Conservation (phyloP, 2,329 filamentous ascomycete species). For the Arthroderma uncinatum region DNA sequence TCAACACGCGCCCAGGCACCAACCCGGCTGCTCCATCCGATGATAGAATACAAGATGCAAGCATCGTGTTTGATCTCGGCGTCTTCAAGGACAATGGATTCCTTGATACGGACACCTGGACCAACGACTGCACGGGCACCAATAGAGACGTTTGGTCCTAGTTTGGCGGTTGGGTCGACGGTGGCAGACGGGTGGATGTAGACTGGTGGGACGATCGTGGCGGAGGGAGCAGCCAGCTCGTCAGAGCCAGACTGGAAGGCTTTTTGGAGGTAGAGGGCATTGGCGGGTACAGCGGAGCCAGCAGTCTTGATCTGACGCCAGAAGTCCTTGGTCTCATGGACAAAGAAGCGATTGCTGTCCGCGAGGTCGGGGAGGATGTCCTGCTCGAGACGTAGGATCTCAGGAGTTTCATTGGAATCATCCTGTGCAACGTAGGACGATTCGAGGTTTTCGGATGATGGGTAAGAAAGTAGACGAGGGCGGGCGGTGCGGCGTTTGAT, state of each 20-base stretch:
- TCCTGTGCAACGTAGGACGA: slow-evolving; percentile 55
- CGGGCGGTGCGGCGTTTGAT: slow-evolving; percentile 93
- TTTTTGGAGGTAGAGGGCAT: slow-evolving; percentile 91
- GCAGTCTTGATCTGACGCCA: slow-evolving; percentile 99
- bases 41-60: slow-evolving; percentile 88
- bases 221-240: slow-evolving; percentile 71
- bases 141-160: slow-evolving; percentile 92
- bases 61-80: slow-evolving; percentile 94
- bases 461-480: slow-evolving; percentile 85
- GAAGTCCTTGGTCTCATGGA: slow-evolving; percentile 97
- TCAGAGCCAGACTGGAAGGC: slow-evolving; percentile 71
- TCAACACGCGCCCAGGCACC: slow-evolving; percentile 98
- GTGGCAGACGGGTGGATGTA: slow-evolving; percentile 88
- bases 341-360: slow-evolving; percentile 95
- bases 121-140: slow-evolving; percentile 79
- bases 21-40: slow-evolving; percentile 91
- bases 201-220: slow-evolving; percentile 81
- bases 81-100: slow-evolving; percentile 90
- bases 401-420: slow-evolving; percentile 62
- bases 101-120: slow-evolving; percentile 83
- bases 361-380: slow-evolving; percentile 92
- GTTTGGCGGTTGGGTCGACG: slow-evolving; percentile 88
- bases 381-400: slow-evolving; percentile 90
- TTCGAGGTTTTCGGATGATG: slow-evolving; percentile 87
- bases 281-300: slow-evolving; percentile 90